These are phyloP conservation scores for Schoenoplectus tabernaemontani DNA, from an alignment of 202 grass and related monocot species.

Conservation along the genomic window DNA sequence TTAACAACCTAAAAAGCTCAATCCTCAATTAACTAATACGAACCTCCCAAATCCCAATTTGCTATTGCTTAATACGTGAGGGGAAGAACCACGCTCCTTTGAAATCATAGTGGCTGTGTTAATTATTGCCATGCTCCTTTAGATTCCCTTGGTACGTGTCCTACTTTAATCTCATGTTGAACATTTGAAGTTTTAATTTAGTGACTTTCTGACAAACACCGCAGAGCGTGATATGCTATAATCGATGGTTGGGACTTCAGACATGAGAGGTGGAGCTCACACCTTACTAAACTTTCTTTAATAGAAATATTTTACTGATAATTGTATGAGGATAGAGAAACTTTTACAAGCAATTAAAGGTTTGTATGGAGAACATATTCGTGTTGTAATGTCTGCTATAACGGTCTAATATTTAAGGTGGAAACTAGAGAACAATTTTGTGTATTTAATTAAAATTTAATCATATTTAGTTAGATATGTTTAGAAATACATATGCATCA, in stretches of 20 bases:
- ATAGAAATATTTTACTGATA: background rate
- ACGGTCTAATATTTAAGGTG: background rate
- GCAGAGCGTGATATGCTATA: background rate
- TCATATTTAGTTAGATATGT: background rate
- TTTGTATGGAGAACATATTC: background rate
- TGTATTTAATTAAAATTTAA: background rate
- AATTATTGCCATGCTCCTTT: conserved; percentile 5
- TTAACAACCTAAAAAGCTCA: background rate
- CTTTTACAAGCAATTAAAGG: background rate
- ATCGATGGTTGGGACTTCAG: background rate
- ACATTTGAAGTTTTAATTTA: background rate
- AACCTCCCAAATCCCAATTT: background rate
- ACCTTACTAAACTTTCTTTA: background rate
- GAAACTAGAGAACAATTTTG: background rate
- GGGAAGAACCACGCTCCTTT: background rate
- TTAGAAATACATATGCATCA: background rate
- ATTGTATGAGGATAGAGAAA: background rate
- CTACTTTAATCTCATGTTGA: background rate
- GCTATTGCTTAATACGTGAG: conserved; percentile 8
- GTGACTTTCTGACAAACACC: background rate
- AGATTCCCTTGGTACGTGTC: background rate
- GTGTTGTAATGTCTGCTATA: background rate
- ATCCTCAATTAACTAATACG: background rate
- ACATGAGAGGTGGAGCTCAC: background rate
- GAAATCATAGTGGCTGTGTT: background rate